phyloP scores from a whole-genome alignment of 257 asterid genomes.

The Asclepias syriaca region DNA sequence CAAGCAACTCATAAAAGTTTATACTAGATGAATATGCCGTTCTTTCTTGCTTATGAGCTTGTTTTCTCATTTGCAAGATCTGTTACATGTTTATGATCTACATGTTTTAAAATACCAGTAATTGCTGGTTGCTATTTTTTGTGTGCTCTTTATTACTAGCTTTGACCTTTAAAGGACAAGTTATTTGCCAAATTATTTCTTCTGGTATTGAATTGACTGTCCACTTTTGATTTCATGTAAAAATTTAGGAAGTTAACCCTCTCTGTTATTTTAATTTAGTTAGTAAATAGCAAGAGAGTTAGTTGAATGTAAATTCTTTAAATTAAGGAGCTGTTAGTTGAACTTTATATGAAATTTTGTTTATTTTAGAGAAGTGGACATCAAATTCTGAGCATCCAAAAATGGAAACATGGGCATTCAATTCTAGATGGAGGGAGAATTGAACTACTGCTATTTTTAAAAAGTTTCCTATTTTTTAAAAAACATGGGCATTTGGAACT shows the following conservation, averaged over 20 bases:
- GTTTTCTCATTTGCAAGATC: background rate
- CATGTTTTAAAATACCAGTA: background rate
- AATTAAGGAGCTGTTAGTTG: no score
- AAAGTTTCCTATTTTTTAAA: no score
- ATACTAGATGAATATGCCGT: background rate
- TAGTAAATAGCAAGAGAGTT: no score
- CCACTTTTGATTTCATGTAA: no score
- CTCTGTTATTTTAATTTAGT: no score
- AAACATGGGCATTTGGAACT: background rate
- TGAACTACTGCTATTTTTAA: no score
- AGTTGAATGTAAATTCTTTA: no score
- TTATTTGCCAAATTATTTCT: background rate
- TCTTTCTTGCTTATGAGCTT: background rate
- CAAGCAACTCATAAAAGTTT: background rate
- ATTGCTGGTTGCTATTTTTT: background rate
- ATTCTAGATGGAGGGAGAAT: no score
- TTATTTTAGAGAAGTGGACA: no score
- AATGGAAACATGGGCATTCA: background rate
- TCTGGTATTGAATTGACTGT: no score
- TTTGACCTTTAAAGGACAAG: background rate
- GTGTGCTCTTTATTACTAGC: background rate
- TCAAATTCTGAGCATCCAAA: no score
- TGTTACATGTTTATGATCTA: background rate
- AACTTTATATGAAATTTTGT: no score
- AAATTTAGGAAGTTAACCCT: background rate